Conservation (phyloP, 257 asterid genomes). For the Fraxinus pennsylvanica region DNA sequence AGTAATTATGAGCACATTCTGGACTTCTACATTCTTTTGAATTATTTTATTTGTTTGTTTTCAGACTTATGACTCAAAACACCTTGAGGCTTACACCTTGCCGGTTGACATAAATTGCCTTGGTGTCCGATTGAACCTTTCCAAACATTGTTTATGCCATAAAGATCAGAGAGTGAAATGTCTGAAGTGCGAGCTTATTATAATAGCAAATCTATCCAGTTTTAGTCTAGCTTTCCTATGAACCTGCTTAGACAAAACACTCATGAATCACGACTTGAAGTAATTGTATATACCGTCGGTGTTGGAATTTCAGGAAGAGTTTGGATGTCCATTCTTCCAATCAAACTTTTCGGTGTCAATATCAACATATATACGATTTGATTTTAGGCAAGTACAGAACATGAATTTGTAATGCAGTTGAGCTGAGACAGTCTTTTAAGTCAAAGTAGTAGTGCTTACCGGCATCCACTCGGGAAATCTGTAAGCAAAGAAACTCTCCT, state of each 20-base stretch:
- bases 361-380: not conserved
- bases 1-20: too few species aligned
- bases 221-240: not conserved
- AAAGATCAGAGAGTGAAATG: not conserved
- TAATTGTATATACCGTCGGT: not conserved
- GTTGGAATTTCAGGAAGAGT: not conserved
- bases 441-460: conserved; percentile 10
- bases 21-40: too few species aligned
- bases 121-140: too few species aligned
- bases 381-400: too few species aligned
- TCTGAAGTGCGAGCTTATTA: not conserved
- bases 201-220: not conserved
- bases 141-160: not conserved
- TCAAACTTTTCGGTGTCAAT: not conserved
- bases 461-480: conserved; percentile 18
- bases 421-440: not conserved
- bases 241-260: not conserved
- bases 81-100: too few species aligned
- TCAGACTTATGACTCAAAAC: too few species aligned
- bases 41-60: too few species aligned
- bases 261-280: not conserved
- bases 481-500: conserved; percentile 13
- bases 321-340: not conserved
- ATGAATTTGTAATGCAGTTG: not conserved
- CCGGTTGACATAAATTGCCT: too few species aligned